Percentiles rank a stretch among this genome's conserved stretches.
Evolutionary conservation across 1,139 yeast species (phyloP).

Genomic region (Candida neerlandica): DNA sequence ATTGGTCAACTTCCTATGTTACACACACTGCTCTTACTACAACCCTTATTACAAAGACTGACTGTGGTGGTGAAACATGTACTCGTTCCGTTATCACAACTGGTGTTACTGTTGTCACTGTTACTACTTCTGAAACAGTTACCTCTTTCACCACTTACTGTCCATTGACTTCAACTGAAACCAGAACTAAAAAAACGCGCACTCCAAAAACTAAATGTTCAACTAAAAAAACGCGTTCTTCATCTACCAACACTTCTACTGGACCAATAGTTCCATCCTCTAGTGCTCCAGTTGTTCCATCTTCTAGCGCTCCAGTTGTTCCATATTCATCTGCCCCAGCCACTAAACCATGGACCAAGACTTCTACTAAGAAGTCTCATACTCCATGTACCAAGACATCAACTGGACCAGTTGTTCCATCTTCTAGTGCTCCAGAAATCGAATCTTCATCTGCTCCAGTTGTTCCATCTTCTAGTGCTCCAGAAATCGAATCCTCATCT

Average conservation of each 20-base stretch:
- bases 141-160: slow-evolving; percentile 6
- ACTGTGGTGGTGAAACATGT: slow-evolving; percentile 1
- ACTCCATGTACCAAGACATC: slow-evolving; percentile 5
- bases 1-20: background rate
- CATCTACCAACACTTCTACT: background rate
- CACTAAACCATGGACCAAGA: background rate
- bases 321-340: slow-evolving; percentile 16
- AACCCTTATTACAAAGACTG: background rate
- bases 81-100: background rate
- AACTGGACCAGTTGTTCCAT: background rate
- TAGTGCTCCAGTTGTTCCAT: background rate
- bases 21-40: slow-evolving; percentile 2
- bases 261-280: background rate
- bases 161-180: slow-evolving; percentile 9
- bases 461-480: background rate
- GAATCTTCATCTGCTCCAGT: background rate
- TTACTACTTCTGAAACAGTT: background rate
- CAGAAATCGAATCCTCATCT: background rate
- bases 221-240: too few species aligned
- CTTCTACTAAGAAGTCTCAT: background rate
- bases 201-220: too few species aligned
- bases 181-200: too few species aligned
- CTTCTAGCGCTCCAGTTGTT: background rate
- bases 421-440: background rate
- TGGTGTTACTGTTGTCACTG: slow-evolving; percentile 8